These are phyloP conservation scores for Pseudozyma sp. DNA, from an alignment of 1,284 basidiomycete species.

Conservation along the genomic window DNA sequence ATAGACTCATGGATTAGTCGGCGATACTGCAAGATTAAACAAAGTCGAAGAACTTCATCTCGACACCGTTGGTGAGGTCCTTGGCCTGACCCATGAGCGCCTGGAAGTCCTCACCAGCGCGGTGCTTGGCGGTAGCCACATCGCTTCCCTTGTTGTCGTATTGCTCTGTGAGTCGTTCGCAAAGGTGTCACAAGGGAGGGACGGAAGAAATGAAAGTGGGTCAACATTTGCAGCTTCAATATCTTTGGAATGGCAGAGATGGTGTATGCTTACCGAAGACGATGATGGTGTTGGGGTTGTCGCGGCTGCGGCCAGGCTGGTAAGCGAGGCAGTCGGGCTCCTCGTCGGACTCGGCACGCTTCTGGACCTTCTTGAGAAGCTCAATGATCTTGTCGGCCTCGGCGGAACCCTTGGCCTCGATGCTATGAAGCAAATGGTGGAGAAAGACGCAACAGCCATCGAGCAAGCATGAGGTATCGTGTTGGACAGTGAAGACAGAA, in stretches of 20 bases:
- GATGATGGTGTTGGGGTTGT: constrained; percentile 45
- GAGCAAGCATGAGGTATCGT: not conserved
- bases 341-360: constrained; percentile 44
- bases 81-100: constrained; percentile 40
- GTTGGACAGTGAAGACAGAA: not conserved
- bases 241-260: not conserved
- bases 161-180: constrained; percentile 23
- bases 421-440: no score
- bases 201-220: not conserved
- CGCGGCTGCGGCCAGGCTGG: constrained; percentile 35
- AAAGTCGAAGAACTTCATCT: constrained; percentile 49
- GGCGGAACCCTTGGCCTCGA: constrained; percentile 41
- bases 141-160: constrained; percentile 52
- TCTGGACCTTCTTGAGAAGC: constrained; percentile 40
- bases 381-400: constrained; percentile 46
- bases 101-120: constrained; percentile 39
- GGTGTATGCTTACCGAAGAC: constrained; percentile 36
- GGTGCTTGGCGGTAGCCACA: constrained; percentile 32
- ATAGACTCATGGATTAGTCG: not conserved
- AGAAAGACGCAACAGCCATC: no score
- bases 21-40: constrained; percentile 7
- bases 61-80: constrained; percentile 37
- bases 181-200: not conserved
- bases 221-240: not conserved
- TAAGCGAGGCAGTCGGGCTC: constrained; percentile 49